Evolutionary conservation across 371 early-diverging fungal species (phyloP), one percentile per base, ranked within the genome.

Genomic region (Rhizopus microsporus): DNA sequence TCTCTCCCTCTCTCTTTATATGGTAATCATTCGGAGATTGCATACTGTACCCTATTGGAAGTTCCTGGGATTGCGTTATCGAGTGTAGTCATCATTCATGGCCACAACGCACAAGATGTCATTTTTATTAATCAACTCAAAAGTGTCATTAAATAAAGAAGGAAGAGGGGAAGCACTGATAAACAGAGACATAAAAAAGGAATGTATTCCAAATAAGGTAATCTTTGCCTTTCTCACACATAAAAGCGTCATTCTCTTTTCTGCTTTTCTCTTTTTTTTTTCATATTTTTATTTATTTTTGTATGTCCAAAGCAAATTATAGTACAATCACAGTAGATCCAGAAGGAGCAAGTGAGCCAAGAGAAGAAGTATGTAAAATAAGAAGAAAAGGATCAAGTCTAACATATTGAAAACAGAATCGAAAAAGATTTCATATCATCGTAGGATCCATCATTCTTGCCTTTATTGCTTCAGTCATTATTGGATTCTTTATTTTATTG

Each of bases 31-130:
- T 47, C 59, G 59, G 59, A 59, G 55, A 64, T 64, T 34, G 49
- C 50, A 37, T 30, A 43, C 30, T 32, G 13, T 31, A 23, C 51
- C 55, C 48, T 51, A 63, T 63, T 63, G 63, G 59, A 49, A 15
- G 63, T 63, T 57, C 59, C 63, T 58, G 55, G 57, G 48, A 63
- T 63, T 63, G 59, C 63, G 63, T 58, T 54, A 63, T 63, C 29
- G 30, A 43, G 15, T 43, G 43, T 23, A 23, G 23, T 23, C 23
- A 23, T 23, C 23, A 23, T 23, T 23, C 23, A 23, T 23, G 2
- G 23, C 23, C 2, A 23, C 23, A 23, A 23, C 23, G 23, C 23
- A 23, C 23, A 23, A 23, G 23, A 23, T 23, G 23, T 23, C 23
- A 23, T 23, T 23, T 23, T 23, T 23, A 23, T 23, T 23, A 23